Conservation (phyloP, 2,329 filamentous ascomycete genomes). For the Xylaria sp. region DNA sequence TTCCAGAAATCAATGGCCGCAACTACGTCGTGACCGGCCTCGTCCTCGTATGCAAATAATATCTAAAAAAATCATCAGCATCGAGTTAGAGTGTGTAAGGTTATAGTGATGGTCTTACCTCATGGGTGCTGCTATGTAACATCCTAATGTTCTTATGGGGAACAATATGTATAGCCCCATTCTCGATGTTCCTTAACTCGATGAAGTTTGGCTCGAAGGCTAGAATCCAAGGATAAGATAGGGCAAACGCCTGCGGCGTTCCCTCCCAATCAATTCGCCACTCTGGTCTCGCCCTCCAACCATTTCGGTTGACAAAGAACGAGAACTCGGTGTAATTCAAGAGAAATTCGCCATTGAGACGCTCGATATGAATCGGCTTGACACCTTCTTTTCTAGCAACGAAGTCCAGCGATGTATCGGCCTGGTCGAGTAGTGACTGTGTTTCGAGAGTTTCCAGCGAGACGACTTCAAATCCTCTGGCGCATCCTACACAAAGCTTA, state of each 20-base stretch:
- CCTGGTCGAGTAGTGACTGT: constrained; percentile 94
- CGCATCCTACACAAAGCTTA: constrained; percentile 95
- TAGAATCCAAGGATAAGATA: constrained; percentile 96
- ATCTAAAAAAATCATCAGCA: constrained; percentile 69
- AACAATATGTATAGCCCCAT: constrained; percentile 92
- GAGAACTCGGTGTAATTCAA: constrained; percentile 99
- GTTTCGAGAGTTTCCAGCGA: constrained; percentile 97
- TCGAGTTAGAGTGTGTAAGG: neutral
- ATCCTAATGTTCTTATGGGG: constrained; percentile 97
- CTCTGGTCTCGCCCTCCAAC: constrained; percentile 93
- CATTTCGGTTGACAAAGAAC: constrained; percentile 99
- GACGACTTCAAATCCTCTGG: constrained; percentile 95
- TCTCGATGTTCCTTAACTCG: constrained; percentile 95
- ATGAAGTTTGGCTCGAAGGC: constrained; percentile 98
- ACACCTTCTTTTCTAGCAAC: constrained; percentile 93
- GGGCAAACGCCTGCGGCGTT: constrained; percentile 87
- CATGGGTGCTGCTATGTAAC: constrained; percentile 95
- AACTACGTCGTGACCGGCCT: constrained; percentile 90
- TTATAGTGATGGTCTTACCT: constrained; percentile 69
- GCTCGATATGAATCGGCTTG: constrained; percentile 95
- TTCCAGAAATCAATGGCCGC: constrained; percentile 98
- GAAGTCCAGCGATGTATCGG: constrained; percentile 97
- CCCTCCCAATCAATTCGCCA: constrained; percentile 99
- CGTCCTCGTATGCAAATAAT: constrained; percentile 96
- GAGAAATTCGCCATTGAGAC: constrained; percentile 95